Evolutionary conservation across 768 basidiomycete species (phyloP).

Genomic region (Mycena rebaudengoi): DNA sequence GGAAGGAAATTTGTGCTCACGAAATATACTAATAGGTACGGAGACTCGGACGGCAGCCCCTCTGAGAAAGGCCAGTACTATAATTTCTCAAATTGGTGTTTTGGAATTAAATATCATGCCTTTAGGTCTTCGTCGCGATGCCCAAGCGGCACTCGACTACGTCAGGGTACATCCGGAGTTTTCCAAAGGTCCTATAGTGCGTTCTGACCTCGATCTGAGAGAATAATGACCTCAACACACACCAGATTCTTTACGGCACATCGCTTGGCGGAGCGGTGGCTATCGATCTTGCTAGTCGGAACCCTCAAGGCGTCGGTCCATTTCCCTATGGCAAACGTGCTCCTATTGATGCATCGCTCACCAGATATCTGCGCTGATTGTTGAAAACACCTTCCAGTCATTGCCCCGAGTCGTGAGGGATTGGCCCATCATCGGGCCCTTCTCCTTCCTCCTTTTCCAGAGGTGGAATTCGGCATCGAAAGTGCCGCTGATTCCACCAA

Average conservation of each 20-base stretch:
- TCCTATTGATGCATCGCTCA: too few relatives aligned
- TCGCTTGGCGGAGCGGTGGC: constrained; percentile 80
- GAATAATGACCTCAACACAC: too few relatives aligned
- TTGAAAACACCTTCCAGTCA: constrained; percentile 80
- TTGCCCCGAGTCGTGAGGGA: constrained; percentile 48
- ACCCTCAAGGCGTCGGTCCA: constrained; percentile 54
- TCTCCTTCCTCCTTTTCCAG: constrained; percentile 71
- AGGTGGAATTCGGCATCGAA: constrained; percentile 68
- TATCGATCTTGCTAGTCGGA: constrained; percentile 72
- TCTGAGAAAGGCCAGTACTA: constrained; percentile 19
- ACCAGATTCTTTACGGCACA: constrained; percentile 63
- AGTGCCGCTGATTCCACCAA: constrained; percentile 49
- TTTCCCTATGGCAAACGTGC: too few relatives aligned
- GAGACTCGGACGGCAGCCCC: constrained; percentile 27
- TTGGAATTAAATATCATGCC: background rate
- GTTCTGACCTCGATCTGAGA: background rate
- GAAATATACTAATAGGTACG: constrained; percentile 19
- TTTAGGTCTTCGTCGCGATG: constrained; percentile 28
- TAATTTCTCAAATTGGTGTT: background rate
- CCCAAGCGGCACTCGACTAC: constrained; percentile 31
- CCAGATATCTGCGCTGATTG: constrained; percentile 66
- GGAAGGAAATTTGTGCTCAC: background rate
- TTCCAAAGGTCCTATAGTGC: background rate
- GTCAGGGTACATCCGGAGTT: constrained; percentile 18
- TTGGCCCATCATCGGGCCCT: constrained; percentile 42